Base-by-base conservation (phyloP, 2,329 filamentous ascomycete species). In the Fusarium incarnatum region DNA sequence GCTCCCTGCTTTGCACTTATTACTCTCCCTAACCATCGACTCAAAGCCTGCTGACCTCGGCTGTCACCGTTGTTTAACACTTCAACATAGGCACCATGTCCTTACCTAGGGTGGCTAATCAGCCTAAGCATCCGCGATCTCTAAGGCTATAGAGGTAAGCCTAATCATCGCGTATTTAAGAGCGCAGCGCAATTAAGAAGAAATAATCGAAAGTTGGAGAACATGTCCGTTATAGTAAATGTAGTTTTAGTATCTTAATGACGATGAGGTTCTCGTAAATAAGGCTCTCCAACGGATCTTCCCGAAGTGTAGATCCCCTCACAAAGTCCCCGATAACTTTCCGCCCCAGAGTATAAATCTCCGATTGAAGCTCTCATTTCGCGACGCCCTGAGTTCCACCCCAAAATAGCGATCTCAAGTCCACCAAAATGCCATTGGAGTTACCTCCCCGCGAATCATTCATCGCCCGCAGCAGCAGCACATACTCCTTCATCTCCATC, bases 401-500 rank as follows among this genome's bases (percentile, higher is more conserved):
- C 60, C 15, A 30, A 22, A 27, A 28, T 6, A 15, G 0, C 34
- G 16, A n/a, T 7, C 15, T 12, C 13, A 11, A 32, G 18, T 37
- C 4, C n/a, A 3, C 16, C 12, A 45, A 47, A 8, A 74, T 76
- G 70, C 5, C 50, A 12, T 34, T 41, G 5, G 34, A 48, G 52
- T n/a, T 63, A n/a, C 46, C 50, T 20, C 32, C 42, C 2, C 62
- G 57, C n/a, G 50, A 52, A 12, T 44, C 11, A 2, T 77, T 77
- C 32, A 27, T 37, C 9, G 53, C 70, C 23, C 46, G 18, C 1
- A 68, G 57, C 11, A 71, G 72, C 20, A 75, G 75, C 52, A 56
- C 25, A 5, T 79, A 78, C 62, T 79, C 77, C 4, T 81, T 80
- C 65, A 64, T 79, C 27, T 69, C 75, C 52, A 71, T 75, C 6